Conservation (phyloP, 2,329 filamentous ascomycete species). For the Aureobasidium pullulans region DNA sequence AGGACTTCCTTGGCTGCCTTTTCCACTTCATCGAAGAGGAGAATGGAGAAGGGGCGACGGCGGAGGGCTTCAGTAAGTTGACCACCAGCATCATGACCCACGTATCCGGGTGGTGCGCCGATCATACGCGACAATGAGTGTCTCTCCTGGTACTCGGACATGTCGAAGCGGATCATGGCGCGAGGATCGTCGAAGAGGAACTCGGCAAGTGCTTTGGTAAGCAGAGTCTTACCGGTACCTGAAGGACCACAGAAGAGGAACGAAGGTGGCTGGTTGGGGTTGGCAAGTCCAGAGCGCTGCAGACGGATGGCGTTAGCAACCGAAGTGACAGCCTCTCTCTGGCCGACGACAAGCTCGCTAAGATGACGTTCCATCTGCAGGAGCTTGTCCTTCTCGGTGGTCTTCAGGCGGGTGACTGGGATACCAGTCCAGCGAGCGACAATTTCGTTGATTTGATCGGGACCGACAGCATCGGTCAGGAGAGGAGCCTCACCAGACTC, state of each 20-base stretch:
- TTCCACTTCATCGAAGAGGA: constrained; percentile 96
- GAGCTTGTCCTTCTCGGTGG: constrained; percentile 97
- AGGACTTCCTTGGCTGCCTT: constrained; percentile 97
- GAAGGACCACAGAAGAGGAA: constrained; percentile 99
- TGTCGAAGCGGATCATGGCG: constrained; percentile 97
- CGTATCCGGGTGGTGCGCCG: constrained; percentile 91
- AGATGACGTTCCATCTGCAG: constrained; percentile 91
- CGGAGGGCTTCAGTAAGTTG: constrained; percentile 93
- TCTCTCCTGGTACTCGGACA: constrained; percentile 98
- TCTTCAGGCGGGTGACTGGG: constrained; percentile 86
- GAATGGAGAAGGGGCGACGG: constrained; percentile 91
- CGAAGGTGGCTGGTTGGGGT: constrained; percentile 93
- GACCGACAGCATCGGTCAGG: constrained; percentile 87
- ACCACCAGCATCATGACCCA: constrained; percentile 91
- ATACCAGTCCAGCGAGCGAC: constrained; percentile 98
- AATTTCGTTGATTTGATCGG: constrained; percentile 98
- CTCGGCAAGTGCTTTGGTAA: constrained; percentile 94
- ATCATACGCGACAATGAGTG: constrained; percentile 97
- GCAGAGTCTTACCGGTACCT: constrained; percentile 93
- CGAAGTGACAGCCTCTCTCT: constrained; percentile 84
- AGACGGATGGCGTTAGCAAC: constrained; percentile 95
- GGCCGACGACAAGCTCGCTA: constrained; percentile 77
- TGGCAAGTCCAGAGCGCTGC: constrained; percentile 86
- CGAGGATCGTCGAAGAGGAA: constrained; percentile 97
- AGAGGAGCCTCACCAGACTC: constrained; percentile 56